These are phyloP conservation scores for Setaria italica DNA, from an alignment of 202 grass and related monocot genomes.

Conservation along the genomic window DNA sequence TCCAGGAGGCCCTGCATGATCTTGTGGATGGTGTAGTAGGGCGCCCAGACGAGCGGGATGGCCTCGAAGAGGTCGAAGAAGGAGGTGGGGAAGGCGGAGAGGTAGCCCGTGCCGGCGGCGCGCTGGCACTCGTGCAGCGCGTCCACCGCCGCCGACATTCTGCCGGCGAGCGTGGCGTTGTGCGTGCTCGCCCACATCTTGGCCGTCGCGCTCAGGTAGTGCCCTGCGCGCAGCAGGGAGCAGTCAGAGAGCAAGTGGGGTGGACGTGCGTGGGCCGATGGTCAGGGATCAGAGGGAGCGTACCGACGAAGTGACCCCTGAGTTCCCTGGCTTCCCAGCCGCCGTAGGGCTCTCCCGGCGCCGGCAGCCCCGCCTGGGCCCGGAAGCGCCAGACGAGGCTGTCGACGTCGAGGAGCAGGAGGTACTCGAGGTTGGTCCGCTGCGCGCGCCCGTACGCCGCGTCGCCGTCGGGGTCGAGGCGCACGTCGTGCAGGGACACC, in stretches of 20 bases:
- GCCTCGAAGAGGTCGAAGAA: conserved; percentile 93
- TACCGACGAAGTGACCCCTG: conserved; percentile 85
- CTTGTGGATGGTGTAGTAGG: conserved; percentile 99
- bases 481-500: conserved; percentile 69
- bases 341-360: conserved; percentile 60
- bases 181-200: conserved; percentile 90
- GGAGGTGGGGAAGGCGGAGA: conserved; percentile 56
- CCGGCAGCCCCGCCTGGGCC: conserved; percentile 54
- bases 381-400: conserved; percentile 80
- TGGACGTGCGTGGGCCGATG: too few relatives aligned
- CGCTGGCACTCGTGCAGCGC: conserved; percentile 72
- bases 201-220: conserved; percentile 84
- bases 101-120: conserved; percentile 45
- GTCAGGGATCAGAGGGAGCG: background rate
- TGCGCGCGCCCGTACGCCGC: conserved; percentile 60
- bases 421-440: conserved; percentile 85
- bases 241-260: too few relatives aligned
- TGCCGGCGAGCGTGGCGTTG: conserved; percentile 66
- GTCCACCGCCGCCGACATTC: conserved; percentile 69
- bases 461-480: conserved; percentile 50
- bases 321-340: conserved; percentile 79
- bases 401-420: conserved; percentile 73
- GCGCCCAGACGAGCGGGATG: conserved; percentile 76
- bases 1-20: conserved; percentile 94
- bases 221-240: conserved; percentile 44